A percentile compares a stretch with the other conserved stretches of the same genome.
Evolutionary conservation across 1,284 basidiomycete species (phyloP).

Genomic region (Ganoderma sp.): DNA sequence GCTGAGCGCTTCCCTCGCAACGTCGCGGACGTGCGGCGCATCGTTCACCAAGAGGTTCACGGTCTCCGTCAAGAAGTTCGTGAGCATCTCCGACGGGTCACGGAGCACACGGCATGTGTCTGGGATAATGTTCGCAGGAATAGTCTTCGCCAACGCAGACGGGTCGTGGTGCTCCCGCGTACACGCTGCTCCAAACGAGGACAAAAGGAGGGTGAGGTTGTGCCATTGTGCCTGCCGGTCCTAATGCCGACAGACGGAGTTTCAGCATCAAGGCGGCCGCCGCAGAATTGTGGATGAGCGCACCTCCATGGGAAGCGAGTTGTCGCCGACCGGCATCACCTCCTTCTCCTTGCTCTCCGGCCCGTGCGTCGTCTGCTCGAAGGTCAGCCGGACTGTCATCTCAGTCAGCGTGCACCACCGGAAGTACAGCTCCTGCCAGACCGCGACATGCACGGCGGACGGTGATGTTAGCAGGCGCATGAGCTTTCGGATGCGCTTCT

Average conservation of each 20-base stretch:
- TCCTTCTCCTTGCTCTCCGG: constrained; percentile 28
- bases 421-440: constrained; percentile 84
- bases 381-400: constrained; percentile 38
- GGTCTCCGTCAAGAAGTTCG: constrained; percentile 70
- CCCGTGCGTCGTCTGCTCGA: constrained; percentile 36
- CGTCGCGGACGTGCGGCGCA: constrained; percentile 71
- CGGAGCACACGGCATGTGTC: constrained; percentile 69
- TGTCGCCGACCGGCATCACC: constrained; percentile 38
- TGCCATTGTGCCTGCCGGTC: constrained; percentile 87
- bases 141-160: constrained; percentile 55
- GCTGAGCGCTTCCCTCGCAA: constrained; percentile 81
- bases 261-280: not conserved
- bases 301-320: constrained; percentile 49
- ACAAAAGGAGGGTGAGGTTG: constrained; percentile 83
- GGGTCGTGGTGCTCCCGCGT: constrained; percentile 57
- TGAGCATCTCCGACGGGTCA: constrained; percentile 62
- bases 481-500: constrained; percentile 79
- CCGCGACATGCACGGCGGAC: constrained; percentile 69
- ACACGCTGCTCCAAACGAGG: constrained; percentile 77
- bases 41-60: constrained; percentile 73
- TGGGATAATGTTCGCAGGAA: constrained; percentile 69
- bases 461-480: constrained; percentile 69
- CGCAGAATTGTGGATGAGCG: not conserved
- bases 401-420: constrained; percentile 45
- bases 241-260: constrained; percentile 44